Conservation (phyloP, 2,329 filamentous ascomycete genomes). For the Onygenales sp. region DNA sequence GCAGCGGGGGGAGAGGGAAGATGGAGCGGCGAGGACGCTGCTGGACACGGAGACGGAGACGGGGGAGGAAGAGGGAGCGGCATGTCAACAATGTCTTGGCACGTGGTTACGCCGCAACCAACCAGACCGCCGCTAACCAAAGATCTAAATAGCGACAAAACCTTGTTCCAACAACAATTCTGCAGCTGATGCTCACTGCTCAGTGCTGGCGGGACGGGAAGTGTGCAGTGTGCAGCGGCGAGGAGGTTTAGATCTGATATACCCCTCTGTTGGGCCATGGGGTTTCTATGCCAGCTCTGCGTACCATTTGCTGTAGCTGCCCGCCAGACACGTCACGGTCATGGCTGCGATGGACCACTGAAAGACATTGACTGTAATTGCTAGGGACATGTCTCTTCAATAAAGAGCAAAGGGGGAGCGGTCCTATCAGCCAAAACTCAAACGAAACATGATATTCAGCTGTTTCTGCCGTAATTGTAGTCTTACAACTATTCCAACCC, state of each 20-base stretch:
- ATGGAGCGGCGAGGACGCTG: neutral
- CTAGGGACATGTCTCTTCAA: neutral
- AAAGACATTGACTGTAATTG: neutral
- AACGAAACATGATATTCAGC: neutral
- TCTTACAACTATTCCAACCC: neutral
- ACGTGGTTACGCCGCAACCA: conserved; percentile 1
- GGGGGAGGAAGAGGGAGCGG: neutral
- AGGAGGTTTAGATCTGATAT: too few species aligned
- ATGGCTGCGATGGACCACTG: neutral
- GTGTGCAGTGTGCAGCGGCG: too few species aligned
- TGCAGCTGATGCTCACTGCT: neutral
- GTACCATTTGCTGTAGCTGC: conserved; percentile 2
- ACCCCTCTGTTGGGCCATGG: neutral
- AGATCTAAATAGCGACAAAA: neutral
- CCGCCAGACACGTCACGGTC: neutral
- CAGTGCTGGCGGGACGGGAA: too few species aligned
- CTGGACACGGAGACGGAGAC: neutral
- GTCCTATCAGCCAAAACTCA: too few species aligned
- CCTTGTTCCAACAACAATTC: neutral
- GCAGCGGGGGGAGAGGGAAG: neutral
- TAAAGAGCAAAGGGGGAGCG: neutral
- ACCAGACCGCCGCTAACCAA: neutral
- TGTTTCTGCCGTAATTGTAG: neutral
- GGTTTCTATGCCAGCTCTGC: neutral
- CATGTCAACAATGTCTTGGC: neutral